Conservation (phyloP, 805 yeast species). For the Metschnikowia colocasiae region DNA sequence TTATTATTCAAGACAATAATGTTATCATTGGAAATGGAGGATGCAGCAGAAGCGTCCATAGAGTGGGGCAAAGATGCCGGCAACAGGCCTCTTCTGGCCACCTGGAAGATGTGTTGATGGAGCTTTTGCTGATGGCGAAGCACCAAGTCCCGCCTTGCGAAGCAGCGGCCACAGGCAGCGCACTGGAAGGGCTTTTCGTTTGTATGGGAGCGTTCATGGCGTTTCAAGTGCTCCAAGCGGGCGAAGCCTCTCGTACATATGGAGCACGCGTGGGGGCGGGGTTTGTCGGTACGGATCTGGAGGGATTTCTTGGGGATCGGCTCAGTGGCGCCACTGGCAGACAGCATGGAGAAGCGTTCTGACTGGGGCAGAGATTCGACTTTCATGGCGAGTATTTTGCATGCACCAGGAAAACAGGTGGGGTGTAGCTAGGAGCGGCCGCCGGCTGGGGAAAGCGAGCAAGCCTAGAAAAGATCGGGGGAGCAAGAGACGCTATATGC, state of each 20-base stretch:
- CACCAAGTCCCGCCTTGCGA: slow-evolving; percentile 85
- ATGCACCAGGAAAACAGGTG: neutral
- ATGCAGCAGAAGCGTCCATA: slow-evolving; percentile 4
- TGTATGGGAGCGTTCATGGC: slow-evolving; percentile 93
- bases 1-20: slow-evolving; percentile 51
- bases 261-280: slow-evolving; percentile 86
- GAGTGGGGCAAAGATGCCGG: slow-evolving; percentile 11
- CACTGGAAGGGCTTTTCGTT: slow-evolving; percentile 85
- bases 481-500: neutral
- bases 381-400: neutral
- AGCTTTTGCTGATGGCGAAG: slow-evolving; percentile 93
- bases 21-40: slow-evolving; percentile 36
- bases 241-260: slow-evolving; percentile 96
- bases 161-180: slow-evolving; percentile 93
- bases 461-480: neutral
- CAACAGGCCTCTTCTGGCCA: slow-evolving; percentile 17
- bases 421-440: neutral
- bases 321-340: slow-evolving; percentile 30
- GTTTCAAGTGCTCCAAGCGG: slow-evolving; percentile 84
- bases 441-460: neutral
- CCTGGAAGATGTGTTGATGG: slow-evolving; percentile 39
- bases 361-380: neutral
- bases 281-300: slow-evolving; percentile 83
- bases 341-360: slow-evolving; percentile 7
- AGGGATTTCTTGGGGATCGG: slow-evolving; percentile 87